Base-by-base conservation (phyloP, 78 protist species). In the Mastigamoeba balamuthi region DNA sequence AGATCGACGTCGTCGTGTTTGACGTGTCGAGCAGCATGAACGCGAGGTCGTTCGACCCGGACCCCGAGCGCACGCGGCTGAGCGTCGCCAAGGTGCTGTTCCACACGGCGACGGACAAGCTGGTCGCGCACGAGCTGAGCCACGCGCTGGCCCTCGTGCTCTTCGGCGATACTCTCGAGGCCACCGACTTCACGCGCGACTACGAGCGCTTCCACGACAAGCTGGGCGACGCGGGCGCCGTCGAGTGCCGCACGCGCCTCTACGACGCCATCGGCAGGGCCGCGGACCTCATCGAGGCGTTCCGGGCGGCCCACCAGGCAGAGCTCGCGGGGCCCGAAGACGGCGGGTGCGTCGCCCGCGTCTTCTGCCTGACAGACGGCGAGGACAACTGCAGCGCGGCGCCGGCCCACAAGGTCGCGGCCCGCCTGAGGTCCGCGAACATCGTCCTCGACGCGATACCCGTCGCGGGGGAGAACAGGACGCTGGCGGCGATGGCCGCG, bases 81-180 rank as follows among this genome's bases (percentile, higher is more conserved):
- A 66, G 48, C 6, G 23, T 69, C 17, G 68, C 80, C 17, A 70
- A 76, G 42, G 63, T 63, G 28, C 48, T 69, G 28, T 76, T 76
- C 36, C 80, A 76, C 40, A 76, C 80, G 35, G 17, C 17, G 58
- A 17, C 17, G 58, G 58, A 48, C 58, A 48, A 48, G 58, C 17
- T 48, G 33, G 17, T 48, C 17, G 58, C 29, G 17, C 29, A 17
- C 17, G 58, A 48, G 17, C 58, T 48, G 17, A 17, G 33, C 17
- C 58, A 48, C 17, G 58, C 58, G 17, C 17, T 48, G 58, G 58
- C 29, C 17, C 58, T 48, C 17, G 17, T 48, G 33, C 17, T 17
- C 17, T 48, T 48, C 17, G 58, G 58, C 29, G 58, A 48, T 17
- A 25, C 17, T 48, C 17, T 48, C 17, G 17, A 17, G 17, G 58